A percentile compares a stretch with the other conserved stretches of the same genome.
Conservation (phyloP, 1,139 yeast genomes). For the Pneumocystis sp. region DNA sequence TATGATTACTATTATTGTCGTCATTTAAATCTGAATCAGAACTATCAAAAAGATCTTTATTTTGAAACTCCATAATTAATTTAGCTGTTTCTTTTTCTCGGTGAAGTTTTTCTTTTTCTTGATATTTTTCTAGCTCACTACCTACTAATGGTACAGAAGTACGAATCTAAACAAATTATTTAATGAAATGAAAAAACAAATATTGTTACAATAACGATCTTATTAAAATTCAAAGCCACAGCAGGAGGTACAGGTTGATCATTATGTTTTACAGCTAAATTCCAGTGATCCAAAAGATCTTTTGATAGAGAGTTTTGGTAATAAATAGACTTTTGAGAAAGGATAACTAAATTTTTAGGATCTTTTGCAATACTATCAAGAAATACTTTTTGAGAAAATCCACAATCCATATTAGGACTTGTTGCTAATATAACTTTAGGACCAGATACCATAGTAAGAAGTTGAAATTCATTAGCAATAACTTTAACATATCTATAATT, state of each 20-base stretch:
- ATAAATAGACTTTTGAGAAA: constrained; percentile 38
- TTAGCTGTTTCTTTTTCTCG: constrained; percentile 36
- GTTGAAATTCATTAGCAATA: constrained; percentile 43
- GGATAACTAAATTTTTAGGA: constrained; percentile 25
- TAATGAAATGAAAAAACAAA: constrained; percentile 17
- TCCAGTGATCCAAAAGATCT: constrained; percentile 47
- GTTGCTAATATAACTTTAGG: constrained; percentile 76
- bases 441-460: constrained; percentile 39
- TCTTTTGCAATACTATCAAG: constrained; percentile 8
- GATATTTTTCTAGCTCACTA: constrained; percentile 23
- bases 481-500: constrained; percentile 31
- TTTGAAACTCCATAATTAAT: constrained; percentile 42
- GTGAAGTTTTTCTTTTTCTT: constrained; percentile 21
- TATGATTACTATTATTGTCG: constrained; percentile 22
- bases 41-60: constrained; percentile 37
- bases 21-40: constrained; percentile 8
- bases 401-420: constrained; percentile 51
- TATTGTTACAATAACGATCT: constrained; percentile 14
- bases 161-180: constrained; percentile 15
- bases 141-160: constrained; percentile 22
- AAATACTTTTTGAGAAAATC: constrained; percentile 34
- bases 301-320: constrained; percentile 29
- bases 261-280: constrained; percentile 9
- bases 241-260: neutral
- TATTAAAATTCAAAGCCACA: neutral